A percentile compares a stretch with the other conserved stretches of the same genome.
phyloP scores from a whole-genome alignment of 1,284 basidiomycete species.

The Cryptococcus jaspeensis region DNA sequence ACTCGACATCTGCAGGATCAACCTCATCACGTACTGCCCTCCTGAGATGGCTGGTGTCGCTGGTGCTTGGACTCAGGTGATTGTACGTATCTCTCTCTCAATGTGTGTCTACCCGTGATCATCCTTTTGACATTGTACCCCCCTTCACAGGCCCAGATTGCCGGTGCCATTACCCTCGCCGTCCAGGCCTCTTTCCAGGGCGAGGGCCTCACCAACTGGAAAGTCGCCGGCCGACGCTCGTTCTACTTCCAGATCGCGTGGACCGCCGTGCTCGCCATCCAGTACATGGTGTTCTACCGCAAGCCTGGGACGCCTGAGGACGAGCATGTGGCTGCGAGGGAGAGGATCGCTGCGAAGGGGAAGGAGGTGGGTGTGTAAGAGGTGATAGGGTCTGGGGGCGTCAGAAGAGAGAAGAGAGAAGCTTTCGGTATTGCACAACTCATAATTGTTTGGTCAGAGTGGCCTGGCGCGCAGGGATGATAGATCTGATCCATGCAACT shows the following conservation, averaged over 20 bases:
- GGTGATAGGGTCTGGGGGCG: not conserved
- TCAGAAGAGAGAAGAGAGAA: not conserved
- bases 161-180: slow-evolving; percentile 39
- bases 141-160: slow-evolving; percentile 26
- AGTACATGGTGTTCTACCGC: slow-evolving; percentile 35
- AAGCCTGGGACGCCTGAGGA: slow-evolving; percentile 28
- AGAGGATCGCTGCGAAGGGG: slow-evolving; percentile 28
- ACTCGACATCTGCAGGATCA: slow-evolving; percentile 13
- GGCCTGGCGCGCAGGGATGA: not conserved
- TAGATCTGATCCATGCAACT: no score
- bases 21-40: slow-evolving; percentile 35
- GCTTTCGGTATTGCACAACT: not conserved
- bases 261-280: slow-evolving; percentile 24
- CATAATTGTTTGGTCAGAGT: not conserved
- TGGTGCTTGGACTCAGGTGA: slow-evolving; percentile 42
- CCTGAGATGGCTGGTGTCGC: slow-evolving; percentile 47
- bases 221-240: slow-evolving; percentile 21
- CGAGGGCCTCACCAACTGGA: slow-evolving; percentile 34
- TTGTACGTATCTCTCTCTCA: slow-evolving; percentile 13
- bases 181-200: slow-evolving; percentile 46
- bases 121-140: not conserved
- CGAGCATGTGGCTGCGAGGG: slow-evolving; percentile 35
- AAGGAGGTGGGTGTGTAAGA: slow-evolving; percentile 11
- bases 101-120: not conserved
- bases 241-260: slow-evolving; percentile 42